Evolutionary conservation across 768 basidiomycete genomes (phyloP).

Genomic region (Serendipita indica): DNA sequence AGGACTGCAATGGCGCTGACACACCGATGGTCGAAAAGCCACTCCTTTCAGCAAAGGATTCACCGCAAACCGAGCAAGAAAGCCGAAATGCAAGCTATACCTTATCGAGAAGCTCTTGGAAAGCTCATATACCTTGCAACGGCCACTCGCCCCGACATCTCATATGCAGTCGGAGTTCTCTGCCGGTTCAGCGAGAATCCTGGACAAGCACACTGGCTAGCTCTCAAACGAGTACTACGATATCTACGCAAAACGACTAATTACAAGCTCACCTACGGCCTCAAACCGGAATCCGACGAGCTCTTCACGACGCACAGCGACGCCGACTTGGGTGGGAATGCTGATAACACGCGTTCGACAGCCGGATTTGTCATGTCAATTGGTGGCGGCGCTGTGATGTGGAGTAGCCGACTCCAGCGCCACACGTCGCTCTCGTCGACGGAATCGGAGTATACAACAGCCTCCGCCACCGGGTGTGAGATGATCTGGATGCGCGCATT

Average conservation of each 20-base stretch:
- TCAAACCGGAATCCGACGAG: background rate
- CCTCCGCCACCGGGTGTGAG: slow-evolving; percentile 14
- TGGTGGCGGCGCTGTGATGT: slow-evolving; percentile 13
- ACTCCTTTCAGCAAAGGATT: slow-evolving; percentile 5
- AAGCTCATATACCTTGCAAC: slow-evolving; percentile 20
- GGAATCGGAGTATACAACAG: slow-evolving; percentile 20
- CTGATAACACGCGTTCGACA: slow-evolving; percentile 8
- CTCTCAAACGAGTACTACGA: slow-evolving; percentile 8
- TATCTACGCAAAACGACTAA: slow-evolving; percentile 1
- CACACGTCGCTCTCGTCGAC: slow-evolving; percentile 24
- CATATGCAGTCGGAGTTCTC: slow-evolving; percentile 22
- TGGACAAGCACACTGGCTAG: background rate
- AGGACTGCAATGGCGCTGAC: slow-evolving; percentile 15
- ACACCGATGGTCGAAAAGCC: slow-evolving; percentile 17
- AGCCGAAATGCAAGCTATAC: slow-evolving; percentile 14
- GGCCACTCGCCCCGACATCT: slow-evolving; percentile 28
- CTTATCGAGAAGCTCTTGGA: slow-evolving; percentile 19
- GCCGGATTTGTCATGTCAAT: slow-evolving; percentile 9
- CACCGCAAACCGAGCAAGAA: background rate
- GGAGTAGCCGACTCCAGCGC: slow-evolving; percentile 23
- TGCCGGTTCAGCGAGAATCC: slow-evolving; percentile 9
- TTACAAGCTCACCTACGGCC: background rate
- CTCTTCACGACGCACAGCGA: background rate
- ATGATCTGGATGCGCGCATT: slow-evolving; percentile 17
- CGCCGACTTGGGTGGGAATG: slow-evolving; percentile 4